Base-by-base conservation (phyloP, 2,329 filamentous ascomycete genomes). In the Penicillium sumatraense region DNA sequence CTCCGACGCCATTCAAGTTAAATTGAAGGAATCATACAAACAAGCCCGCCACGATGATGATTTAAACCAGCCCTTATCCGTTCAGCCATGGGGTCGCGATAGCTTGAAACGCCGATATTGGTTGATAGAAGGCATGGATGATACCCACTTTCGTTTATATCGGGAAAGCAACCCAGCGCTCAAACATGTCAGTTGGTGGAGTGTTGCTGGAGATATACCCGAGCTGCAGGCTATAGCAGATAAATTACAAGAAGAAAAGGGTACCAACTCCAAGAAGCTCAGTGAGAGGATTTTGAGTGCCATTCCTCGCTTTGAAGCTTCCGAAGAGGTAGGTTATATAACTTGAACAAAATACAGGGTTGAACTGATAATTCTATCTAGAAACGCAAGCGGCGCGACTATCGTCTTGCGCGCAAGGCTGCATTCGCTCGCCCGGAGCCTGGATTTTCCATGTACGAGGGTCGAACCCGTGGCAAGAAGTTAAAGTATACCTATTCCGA, bases 401-500 rank as follows among this genome's bases (percentile, higher is more conserved):
- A 99, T 68, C 88, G 95, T 14, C 85, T 91, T 70, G 83, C 86
- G 65, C 90, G 91, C 60, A 93, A 93, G 69, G 90, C 93, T 58
- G 88, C 90, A 56, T 98, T 98, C 76, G 84, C 89, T 62, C 86
- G 92, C 5, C 91, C 92, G 5, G 93, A 96, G 65, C 88, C 89
- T 9, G 92, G 92, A 4, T 96, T 93, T 71, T 97, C 93, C 1
- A 81, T 96, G 54, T 99, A 99, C 72, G 95, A 99, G 78, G 95
- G 95, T 47, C 90, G 95, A 50, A 99, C 96, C 5, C 87, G 95
- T 56, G 95, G 95, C 53, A 98, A 99, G 80, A 89, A 93, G 58
- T 89, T 96, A 77, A 96, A 93, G 74, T 99, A 99, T 70, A 99
- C 91, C 0, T 99, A 90, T 70, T 96, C 92, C 0, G 93, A 97